phyloP scores from a whole-genome alignment of 192 early-diverging fungal genomes.

The Glomus cerebriforme region DNA sequence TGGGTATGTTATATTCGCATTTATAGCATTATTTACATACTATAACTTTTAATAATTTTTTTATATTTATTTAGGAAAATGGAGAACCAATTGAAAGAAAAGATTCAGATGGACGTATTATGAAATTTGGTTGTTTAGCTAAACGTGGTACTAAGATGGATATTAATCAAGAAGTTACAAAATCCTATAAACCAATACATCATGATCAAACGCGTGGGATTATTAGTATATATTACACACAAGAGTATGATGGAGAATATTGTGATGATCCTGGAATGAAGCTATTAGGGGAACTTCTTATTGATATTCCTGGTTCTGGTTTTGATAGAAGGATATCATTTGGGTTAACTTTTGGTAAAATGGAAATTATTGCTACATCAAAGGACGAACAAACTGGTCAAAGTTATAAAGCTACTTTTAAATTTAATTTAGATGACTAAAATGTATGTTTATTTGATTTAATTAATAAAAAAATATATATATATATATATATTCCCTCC shows the following conservation, averaged over 20 bases:
- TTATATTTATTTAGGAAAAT: not conserved
- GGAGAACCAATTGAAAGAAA: not conserved
- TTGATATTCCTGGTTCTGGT: not conserved
- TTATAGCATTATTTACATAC: not conserved
- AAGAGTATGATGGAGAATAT: too few relatives aligned
- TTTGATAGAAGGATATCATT: not conserved
- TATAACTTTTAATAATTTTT: too few relatives aligned
- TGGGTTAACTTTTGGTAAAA: too few relatives aligned
- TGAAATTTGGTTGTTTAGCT: not conserved
- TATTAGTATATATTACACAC: not conserved
- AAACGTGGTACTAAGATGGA: not conserved
- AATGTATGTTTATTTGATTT: too few relatives aligned
- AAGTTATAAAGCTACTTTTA: too few relatives aligned
- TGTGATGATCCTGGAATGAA: not conserved
- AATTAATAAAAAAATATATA: too few relatives aligned
- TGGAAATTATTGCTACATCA: too few relatives aligned
- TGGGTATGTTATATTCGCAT: too few relatives aligned
- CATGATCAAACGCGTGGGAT: not conserved
- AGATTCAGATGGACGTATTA: not conserved
- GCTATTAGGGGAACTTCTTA: not conserved
- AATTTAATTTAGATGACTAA: too few relatives aligned
- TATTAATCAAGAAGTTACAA: not conserved
- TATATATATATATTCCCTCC: too few relatives aligned
- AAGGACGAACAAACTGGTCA: too few relatives aligned
- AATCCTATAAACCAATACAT: not conserved